phyloP scores from a whole-genome alignment of 495 filamentous ascomycete genomes.

The Mycothermus thermophilus region DNA sequence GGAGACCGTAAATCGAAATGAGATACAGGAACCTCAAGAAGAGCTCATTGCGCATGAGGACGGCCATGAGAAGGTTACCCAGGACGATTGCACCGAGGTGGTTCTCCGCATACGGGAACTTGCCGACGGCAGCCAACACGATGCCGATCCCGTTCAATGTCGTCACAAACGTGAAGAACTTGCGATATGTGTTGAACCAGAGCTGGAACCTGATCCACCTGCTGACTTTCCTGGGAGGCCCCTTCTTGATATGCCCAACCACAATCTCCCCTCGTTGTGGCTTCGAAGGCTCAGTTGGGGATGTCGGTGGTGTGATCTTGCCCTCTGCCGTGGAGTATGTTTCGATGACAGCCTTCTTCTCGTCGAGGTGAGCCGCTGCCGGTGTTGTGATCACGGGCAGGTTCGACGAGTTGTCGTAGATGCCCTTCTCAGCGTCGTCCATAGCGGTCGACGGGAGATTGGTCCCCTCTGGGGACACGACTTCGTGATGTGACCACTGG shows the following conservation, averaged over 20 bases:
- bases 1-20: slow-evolving; percentile 28
- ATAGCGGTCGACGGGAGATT: slow-evolving; percentile 9
- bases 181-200: slow-evolving; percentile 36
- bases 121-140: slow-evolving; percentile 21
- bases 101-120: slow-evolving; percentile 28
- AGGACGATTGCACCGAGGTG: slow-evolving; percentile 31
- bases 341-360: slow-evolving; percentile 10
- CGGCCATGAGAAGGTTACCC: slow-evolving; percentile 29
- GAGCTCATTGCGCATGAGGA: slow-evolving; percentile 31
- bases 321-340: slow-evolving; percentile 26
- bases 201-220: slow-evolving; percentile 27
- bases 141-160: slow-evolving; percentile 27
- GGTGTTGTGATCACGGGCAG: slow-evolving; percentile 13
- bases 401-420: slow-evolving; percentile 22
- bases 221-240: slow-evolving; percentile 20
- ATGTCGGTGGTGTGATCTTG: slow-evolving; percentile 12
- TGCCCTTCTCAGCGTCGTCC: slow-evolving; percentile 29
- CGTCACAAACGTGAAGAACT: slow-evolving; percentile 31
- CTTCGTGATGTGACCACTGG: slow-evolving; percentile 6
- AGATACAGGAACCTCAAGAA: slow-evolving; percentile 28
- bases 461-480: slow-evolving; percentile 7
- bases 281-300: slow-evolving; percentile 6
- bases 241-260: no score
- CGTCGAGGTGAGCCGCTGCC: slow-evolving; percentile 14
- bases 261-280: no score